phyloP scores from a whole-genome alignment of 129 eudicot species.

The Chrysanthemum lavandulifolium region DNA sequence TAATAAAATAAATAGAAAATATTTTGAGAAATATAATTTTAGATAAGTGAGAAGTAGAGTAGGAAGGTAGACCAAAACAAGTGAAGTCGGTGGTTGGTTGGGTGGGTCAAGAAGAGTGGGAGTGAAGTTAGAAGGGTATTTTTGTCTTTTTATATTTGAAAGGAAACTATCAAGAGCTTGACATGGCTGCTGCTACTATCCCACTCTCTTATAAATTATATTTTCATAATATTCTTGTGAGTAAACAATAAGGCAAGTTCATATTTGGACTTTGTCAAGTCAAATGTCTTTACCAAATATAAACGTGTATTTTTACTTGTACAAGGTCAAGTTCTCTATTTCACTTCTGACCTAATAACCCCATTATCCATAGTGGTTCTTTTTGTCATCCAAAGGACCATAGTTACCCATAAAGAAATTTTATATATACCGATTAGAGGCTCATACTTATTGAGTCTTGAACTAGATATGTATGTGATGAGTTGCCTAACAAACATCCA shows the following conservation, averaged over 20 bases:
- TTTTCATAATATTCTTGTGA: constrained; percentile 12
- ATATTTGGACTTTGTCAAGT: constrained; percentile 36
- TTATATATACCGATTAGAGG: background rate
- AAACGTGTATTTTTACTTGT: constrained; percentile 29
- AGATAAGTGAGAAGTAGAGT: too few species aligned
- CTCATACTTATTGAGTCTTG: background rate
- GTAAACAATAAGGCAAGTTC: constrained; percentile 11
- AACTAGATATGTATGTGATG: too few species aligned
- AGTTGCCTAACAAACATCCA: constrained; percentile 6
- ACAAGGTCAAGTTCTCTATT: constrained; percentile 15
- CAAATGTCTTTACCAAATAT: constrained; percentile 24
- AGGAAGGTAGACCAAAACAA: constrained; percentile 22
- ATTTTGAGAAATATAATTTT: too few species aligned
- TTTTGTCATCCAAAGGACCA: background rate
- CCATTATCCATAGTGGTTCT: background rate
- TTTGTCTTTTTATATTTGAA: constrained; percentile 13
- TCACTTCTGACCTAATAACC: background rate
- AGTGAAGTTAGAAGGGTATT: constrained; percentile 33
- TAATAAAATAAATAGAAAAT: too few species aligned
- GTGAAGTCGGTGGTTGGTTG: constrained; percentile 49
- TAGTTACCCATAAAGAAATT: background rate
- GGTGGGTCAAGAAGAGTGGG: constrained; percentile 46
- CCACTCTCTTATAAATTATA: background rate
- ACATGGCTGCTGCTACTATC: constrained; percentile 26
- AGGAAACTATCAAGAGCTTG: constrained; percentile 28